These are phyloP conservation scores for Penicillium fuscoglaucum DNA, from an alignment of 2,329 filamentous ascomycete species.

Conservation along the genomic window DNA sequence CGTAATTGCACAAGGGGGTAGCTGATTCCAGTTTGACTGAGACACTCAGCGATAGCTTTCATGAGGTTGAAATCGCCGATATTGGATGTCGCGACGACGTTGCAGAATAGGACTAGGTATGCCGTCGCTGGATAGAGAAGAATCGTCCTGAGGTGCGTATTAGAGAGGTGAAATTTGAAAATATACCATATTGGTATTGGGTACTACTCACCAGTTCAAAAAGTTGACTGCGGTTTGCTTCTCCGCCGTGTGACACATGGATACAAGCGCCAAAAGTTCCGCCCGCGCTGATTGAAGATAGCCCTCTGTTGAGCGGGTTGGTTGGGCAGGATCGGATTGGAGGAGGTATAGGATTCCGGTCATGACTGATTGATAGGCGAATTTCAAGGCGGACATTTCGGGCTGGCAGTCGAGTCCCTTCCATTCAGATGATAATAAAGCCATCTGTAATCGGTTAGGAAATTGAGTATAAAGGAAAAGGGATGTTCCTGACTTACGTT, in stretches of 20 bases:
- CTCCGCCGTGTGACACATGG: constrained; percentile 20
- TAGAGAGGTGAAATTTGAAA: background rate
- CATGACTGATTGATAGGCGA: constrained; percentile 23
- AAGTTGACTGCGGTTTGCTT: constrained; percentile 18
- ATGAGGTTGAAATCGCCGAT: constrained; percentile 22
- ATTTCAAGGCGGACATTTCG: constrained; percentile 24
- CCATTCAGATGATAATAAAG: constrained; percentile 14
- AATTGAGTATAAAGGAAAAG: background rate
- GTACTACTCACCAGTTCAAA: constrained; percentile 20
- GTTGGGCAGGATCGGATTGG: constrained; percentile 7
- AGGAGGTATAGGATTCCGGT: constrained; percentile 23
- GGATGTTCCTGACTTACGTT: constrained; percentile 1
- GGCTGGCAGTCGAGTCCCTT: constrained; percentile 19
- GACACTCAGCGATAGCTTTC: constrained; percentile 17
- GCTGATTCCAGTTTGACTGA: constrained; percentile 18
- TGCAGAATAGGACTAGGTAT: constrained; percentile 26
- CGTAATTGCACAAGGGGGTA: constrained; percentile 17
- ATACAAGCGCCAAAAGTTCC: constrained; percentile 19
- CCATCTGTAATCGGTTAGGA: constrained; percentile 12
- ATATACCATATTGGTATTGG: background rate
- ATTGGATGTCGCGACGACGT: constrained; percentile 21
- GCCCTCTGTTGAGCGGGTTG: constrained; percentile 1
- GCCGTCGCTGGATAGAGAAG: constrained; percentile 26
- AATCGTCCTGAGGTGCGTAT: constrained; percentile 17
- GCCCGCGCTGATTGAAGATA: constrained; percentile 24